phyloP scores from a whole-genome alignment of 2,329 filamentous ascomycete species.

The Cytospora leucostoma region DNA sequence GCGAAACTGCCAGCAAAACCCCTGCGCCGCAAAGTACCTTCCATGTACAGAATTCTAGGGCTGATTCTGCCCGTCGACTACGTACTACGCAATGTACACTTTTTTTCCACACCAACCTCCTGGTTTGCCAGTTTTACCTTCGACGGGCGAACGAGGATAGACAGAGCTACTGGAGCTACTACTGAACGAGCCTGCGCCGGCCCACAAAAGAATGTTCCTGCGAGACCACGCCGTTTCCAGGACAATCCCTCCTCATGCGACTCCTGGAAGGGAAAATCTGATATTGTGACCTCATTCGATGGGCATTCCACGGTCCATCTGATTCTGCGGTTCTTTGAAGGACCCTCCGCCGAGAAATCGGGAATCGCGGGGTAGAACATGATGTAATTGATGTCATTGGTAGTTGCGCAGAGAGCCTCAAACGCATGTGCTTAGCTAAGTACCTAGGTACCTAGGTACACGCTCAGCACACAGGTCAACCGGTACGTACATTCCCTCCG shows the following conservation, averaged over 20 bases:
- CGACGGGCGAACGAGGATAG: neutral
- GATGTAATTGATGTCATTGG: neutral
- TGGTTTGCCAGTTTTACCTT: neutral
- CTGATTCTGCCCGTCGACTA: neutral
- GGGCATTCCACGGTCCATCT: slow-evolving; percentile 1
- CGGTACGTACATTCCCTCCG: too few species aligned
- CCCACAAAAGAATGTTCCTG: slow-evolving; percentile 22
- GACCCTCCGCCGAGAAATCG: neutral
- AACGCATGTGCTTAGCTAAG: neutral
- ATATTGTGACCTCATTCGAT: slow-evolving; percentile 9
- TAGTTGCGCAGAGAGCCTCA: neutral
- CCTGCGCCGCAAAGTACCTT: slow-evolving; percentile 12
- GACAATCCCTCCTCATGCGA: neutral
- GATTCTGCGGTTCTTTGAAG: neutral
- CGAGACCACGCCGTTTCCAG: slow-evolving; percentile 14
- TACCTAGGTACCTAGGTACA: too few species aligned
- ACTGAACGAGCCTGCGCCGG: neutral
- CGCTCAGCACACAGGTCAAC: too few species aligned
- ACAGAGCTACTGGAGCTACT: too few species aligned
- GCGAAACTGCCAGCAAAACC: slow-evolving; percentile 14
- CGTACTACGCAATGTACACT: neutral
- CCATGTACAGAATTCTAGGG: slow-evolving; percentile 1
- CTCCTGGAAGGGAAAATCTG: neutral
- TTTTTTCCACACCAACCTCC: slow-evolving; percentile 20
- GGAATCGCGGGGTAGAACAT: neutral